Base-by-base conservation (phyloP, 2,329 filamentous ascomycete species). In the Monosporascus sp. region DNA sequence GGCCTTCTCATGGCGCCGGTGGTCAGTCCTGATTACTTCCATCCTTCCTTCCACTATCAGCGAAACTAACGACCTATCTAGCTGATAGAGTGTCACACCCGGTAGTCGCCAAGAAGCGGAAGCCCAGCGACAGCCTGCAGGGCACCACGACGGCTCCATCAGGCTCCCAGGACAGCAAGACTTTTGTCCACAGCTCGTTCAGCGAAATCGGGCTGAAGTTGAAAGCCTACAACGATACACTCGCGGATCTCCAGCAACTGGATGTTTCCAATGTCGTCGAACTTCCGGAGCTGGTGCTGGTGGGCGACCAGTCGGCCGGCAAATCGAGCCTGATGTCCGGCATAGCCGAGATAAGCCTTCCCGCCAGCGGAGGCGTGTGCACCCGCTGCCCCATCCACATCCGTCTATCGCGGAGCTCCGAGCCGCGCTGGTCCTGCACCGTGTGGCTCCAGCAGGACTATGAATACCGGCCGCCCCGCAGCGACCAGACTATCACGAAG, bases 281-380 rank as follows among this genome's bases (percentile, higher is more conserved):
- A 0, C 72, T 95, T 0, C 89, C 90, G 0, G 89, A 89, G 59
- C 82, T 94, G 9, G 86, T 91, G 5, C 80, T 94, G 0, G 82
- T 94, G 0, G 90, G 90, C 0, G 89, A 95, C 47, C 90, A 96
- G 62, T 87, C 82, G 1, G 86, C 89, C 0, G 90, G 90, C 0
- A 95, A 95, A 65, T 89, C 84, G 0, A 89, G 47, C 36, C 36
- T 60, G 9, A 59, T 47, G 22, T 70, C 75, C 52, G 75, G 71
- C 0, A 72, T 79, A 57, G 55, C 63, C 0, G 80, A 78, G 5
- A 83, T 86, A 52, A 77, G 31, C 31, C 31, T 34, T 14, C 31
- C 31, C 31, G 22, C n/a, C n/a, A 42, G 39, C 15, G 22, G 39
- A 18, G 58, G 57, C 2, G 54, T 59, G 9, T 95, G 90, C 63